Base-by-base conservation (phyloP, 2,329 filamentous ascomycete species). In the Xylariaceae sp. region DNA sequence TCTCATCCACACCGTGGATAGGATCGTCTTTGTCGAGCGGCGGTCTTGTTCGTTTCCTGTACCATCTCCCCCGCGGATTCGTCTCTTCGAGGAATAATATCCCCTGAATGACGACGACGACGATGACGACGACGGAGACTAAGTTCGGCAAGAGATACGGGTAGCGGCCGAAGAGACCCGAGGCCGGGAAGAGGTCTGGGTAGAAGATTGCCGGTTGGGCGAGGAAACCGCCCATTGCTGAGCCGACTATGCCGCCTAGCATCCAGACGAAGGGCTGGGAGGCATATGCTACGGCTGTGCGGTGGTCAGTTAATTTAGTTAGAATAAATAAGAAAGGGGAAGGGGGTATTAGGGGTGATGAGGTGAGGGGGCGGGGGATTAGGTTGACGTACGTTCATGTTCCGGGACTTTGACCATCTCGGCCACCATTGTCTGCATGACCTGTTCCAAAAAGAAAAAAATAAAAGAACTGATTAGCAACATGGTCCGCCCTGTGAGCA, bases 131-230 rank as follows among this genome's bases (percentile, higher is more conserved):
- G 0, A 85, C 84, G 0, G 84, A 81, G 49, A 87, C 73, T 1
- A 88, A 62, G 62, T 89, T 89, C 1, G 86, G 86, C 4, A 80
- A 72, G n/a, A 89, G 75, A 61, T 88, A 91, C 0, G 88, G 87
- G 62, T 86, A 89, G 6, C 78, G 76, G 42, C 85, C 85, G 47
- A 74, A 75, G 1, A 75, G 43, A 1, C 73, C 73, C 30, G 74
- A 72, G 30, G 65, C 58, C 2, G 72, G 62, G 45, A 75, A 75
- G 26, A 72, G 40, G 0, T 59, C 60, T 11, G 65, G 70, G 48
- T 71, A 71, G 55, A 70, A 71, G n/a, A 42, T 57, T 3, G 70
- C 67, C 1, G 70, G 70, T 44, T 71, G 66, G 5, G 70, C 70
- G 30, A 72, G 62, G 55, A 71, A 72, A 2, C 70, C 69, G 12